Base-by-base conservation (phyloP, 2,329 filamentous ascomycete genomes). In the Tolypocladium pustulatum region DNA sequence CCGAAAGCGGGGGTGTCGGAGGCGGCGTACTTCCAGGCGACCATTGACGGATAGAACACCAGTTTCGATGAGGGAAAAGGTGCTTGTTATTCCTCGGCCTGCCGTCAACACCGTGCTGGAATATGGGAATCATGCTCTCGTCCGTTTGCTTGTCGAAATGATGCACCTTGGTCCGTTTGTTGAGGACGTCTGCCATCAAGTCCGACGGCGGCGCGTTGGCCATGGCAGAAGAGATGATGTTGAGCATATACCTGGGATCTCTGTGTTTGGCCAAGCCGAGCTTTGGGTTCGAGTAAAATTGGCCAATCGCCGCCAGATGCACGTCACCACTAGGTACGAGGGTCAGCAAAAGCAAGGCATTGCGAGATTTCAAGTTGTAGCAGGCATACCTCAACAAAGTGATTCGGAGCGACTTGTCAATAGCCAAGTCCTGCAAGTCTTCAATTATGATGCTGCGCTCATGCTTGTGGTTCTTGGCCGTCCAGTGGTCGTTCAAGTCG, bases 401-500 rank as follows among this genome's bases (percentile, higher is more conserved):
- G 56, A 99, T 80, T 51, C 94, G 88, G 56, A 97, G 83, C 17
- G 91, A 96, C 71, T 96, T 96, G 70, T 94, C 91, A 27, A 90
- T 91, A 10, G 95, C 92, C 60, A 99, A 80, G 67, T 96, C 91
- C 72, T 99, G 95, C 32, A 99, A 77, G 66, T 97, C 91, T 69
- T 94, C 89, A 46, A 99, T 84, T 62, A 97, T 80, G 72, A 90
- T 88, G 62, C 87, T 90, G 56, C 94, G 85, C 73, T 99, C 94
- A 32, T 85, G 81, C 71, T 97, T 99, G 76, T 97, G 92, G 68
- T 91, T 90, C 69, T 91, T 96, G 41, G 93, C 90, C 0, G 93
- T 97, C 94, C 94, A 99, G 70, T 99, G 93, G 71, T 97, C 94
- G 69, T 97, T 93, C 12, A 96, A 76, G 66, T 96, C 91, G 69